Evolutionary conservation across 2,329 filamentous ascomycete genomes (phyloP), one percentile per base, ranked within the genome.

Genomic region (Phaeoacremonium minimum): DNA sequence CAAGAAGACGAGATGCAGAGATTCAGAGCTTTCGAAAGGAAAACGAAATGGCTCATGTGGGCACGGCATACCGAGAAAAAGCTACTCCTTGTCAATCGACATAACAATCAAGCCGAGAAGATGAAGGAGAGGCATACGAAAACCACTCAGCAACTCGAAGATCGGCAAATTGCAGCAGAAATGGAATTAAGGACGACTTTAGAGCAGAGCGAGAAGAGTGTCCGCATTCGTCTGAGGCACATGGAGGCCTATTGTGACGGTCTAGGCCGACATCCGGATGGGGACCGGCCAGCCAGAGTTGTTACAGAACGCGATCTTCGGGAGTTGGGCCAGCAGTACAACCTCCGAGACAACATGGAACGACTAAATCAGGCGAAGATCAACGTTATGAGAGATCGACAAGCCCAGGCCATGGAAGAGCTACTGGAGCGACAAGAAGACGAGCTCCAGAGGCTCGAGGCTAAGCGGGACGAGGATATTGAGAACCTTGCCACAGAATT

Each of bases 201-300:
- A 13, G 72, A 80, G 35, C 73, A 77, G 45, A 71, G 71, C 36
- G 76, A 79, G 50, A 64, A 66, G 40, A 77, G 72, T 45, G 67
- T 81, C 26, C 64, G 63, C 19, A 73, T 78, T 26, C 69, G 77
- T 12, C 60, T 83, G n/a, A 73, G 71, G 49, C 73, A 83, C 45
- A 83, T 83, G 78, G 77, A 83, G 47, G 77, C 76, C 6, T 83
- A 83, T 52, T 82, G 77, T 47, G 68, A 77, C 41, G 69, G 69
- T 4, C 55, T 75, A 2, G 73, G 71, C 4, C 63, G 63, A 19
- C 62, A 54, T 16, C 55, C 58, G 3, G 45, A 40, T 17, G 37
- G 44, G 17, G 34, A 53, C 4, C 64, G 73, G 54, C 72, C 73
- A 4, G 58, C 61, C 1, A 62, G 78, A 7, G 58, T 70, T 1